Evolutionary conservation across 2,329 filamentous ascomycete species (phyloP), one percentile per base, ranked within the genome.

Genomic region (Alternaria sp.): DNA sequence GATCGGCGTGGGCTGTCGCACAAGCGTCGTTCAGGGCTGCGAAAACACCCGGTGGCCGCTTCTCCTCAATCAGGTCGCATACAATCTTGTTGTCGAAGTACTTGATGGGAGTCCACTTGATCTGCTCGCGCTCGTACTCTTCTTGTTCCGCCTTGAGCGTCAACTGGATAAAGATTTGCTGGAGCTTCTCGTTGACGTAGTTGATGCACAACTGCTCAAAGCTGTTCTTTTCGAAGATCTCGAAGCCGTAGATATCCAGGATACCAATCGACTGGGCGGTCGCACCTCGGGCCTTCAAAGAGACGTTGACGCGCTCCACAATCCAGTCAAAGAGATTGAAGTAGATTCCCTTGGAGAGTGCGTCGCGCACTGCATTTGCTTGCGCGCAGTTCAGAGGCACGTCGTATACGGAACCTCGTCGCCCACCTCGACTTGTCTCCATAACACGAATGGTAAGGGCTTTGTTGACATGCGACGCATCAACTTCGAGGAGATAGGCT

Each of bases 41-140:
- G 77, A 99, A 97, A 49, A 99, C 89, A 75, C 96, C 96, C 1
- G 93, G 92, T 6, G 96, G 96, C 58, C 94, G 87, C 77, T 91
- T 89, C 77, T 96, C 92, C 81, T 99, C 96, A 71, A 99, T 99
- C 75, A 99, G 81, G 65, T 97, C 96, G 79, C 96, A 99, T 61
- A 99, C 96, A 51, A 99, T 91, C 85, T 98, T 98, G 87, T 99
- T 99, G 82, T 99, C 96, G 74, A 98, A 99, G 82, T 98, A 99
- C 75, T 96, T 96, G 86, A 99, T 99, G 3, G 96, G 96, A 0
- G 94, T 97, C 96, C 96, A 99, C 78, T 97, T 90, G 77, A 99
- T 99, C 84, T 98, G 90, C 81, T 99, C 96, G 53, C 92, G 87
- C 15, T 92, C 93, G 76, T 99, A 99, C 80, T 99, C 96, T 72